Conservation (phyloP, 208 protist genomes). For the Angomonas ambiguus region DNA sequence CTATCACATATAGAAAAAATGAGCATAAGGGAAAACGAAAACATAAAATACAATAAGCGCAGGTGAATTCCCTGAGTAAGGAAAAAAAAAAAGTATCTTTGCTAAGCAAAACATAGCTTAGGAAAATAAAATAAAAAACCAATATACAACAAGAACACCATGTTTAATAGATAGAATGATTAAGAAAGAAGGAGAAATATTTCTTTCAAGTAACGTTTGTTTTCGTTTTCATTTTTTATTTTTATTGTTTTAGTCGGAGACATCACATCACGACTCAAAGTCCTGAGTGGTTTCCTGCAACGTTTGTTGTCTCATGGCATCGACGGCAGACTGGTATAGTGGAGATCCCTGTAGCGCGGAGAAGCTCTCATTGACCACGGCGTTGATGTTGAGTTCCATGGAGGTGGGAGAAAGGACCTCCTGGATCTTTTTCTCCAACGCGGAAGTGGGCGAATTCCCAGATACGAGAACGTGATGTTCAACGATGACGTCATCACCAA, state of each 20-base stretch:
- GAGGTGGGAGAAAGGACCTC: background rate
- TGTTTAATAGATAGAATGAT: background rate
- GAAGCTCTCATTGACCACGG: slow-evolving; percentile 6
- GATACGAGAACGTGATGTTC: slow-evolving; percentile 9
- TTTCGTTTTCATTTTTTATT: background rate
- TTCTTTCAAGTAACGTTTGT: background rate
- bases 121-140: background rate
- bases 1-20: no score
- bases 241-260: background rate
- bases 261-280: background rate
- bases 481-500: slow-evolving; percentile 6
- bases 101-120: background rate
- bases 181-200: background rate
- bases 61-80: background rate
- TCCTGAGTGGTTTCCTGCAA: background rate
- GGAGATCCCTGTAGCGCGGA: background rate
- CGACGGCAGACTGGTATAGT: background rate
- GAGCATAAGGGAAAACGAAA: background rate
- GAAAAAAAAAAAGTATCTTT: background rate
- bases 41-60: background rate
- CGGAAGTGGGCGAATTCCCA: background rate
- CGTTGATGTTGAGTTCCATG: background rate
- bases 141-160: background rate
- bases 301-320: background rate
- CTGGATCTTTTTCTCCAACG: background rate